A percentile compares a stretch with the other conserved stretches of the same genome.
phyloP scores from a whole-genome alignment of 192 early-diverging fungal genomes.

The Paraglomus brasilianum region DNA sequence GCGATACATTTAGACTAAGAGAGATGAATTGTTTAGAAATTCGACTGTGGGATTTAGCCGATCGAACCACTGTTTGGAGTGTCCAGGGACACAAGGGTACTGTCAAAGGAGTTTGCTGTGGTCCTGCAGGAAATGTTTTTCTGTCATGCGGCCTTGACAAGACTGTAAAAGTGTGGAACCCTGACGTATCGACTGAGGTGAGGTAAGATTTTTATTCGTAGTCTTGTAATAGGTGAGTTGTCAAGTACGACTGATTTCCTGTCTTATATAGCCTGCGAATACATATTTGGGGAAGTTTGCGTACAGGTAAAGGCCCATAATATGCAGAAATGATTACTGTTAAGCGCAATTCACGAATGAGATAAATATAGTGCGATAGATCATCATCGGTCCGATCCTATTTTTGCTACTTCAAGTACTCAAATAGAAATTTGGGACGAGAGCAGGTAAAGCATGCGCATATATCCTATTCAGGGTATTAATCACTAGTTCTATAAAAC shows the following conservation, averaged over 20 bases:
- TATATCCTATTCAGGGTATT: neutral
- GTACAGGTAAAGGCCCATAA: constrained; percentile 49
- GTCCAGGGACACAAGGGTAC: constrained; percentile 79
- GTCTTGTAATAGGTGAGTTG: no score
- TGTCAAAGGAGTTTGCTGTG: constrained; percentile 79
- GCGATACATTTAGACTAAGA: constrained; percentile 12
- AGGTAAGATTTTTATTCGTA: constrained; percentile 8
- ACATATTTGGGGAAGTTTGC: constrained; percentile 78
- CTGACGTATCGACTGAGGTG: constrained; percentile 41
- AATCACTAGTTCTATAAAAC: neutral
- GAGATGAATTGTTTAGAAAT: constrained; percentile 60
- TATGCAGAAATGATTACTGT: neutral
- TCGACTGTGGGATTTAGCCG: constrained; percentile 85
- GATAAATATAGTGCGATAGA: constrained; percentile 59
- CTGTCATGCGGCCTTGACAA: constrained; percentile 94
- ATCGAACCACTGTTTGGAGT: constrained; percentile 75
- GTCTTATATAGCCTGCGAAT: constrained; percentile 55
- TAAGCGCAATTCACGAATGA: no score
- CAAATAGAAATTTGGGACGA: constrained; percentile 96
- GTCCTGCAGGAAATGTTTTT: constrained; percentile 68
- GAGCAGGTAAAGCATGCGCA: constrained; percentile 26
- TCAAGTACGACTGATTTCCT: neutral
- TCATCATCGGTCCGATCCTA: constrained; percentile 80
- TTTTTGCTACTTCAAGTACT: constrained; percentile 89
- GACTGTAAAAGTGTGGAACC: constrained; percentile 91